Evolutionary conservation across 129 eudicot species (phyloP), one percentile per base, ranked within the genome.

Genomic region (Flaveria linearis): DNA sequence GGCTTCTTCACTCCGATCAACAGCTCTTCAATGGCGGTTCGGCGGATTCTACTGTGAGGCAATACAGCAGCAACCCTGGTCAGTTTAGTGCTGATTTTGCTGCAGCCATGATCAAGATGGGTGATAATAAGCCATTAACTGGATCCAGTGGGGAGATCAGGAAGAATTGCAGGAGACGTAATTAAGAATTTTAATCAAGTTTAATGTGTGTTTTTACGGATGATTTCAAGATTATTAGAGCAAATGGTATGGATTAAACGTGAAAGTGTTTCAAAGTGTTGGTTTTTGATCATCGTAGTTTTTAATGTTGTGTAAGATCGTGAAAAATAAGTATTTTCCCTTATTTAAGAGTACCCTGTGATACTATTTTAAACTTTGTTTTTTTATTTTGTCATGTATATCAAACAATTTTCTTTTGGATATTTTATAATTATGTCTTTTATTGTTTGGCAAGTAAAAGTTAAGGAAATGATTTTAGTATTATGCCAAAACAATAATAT

Each of bases 1-100:
- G 98, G 36, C 83, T 93, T 9, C 92, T 93, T 51, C 98, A 93
- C 82, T 93, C 98, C 1, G 98, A 93, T 52, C 98, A 93, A 75
- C 95, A 93, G 8, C 82, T 93, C 41, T 90, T 82, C 74, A 90
- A 84, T 13, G 96, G 98, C 5, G 96, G 95, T 33, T 90, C 95
- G 0, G 84, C 92, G 1, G 88, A 86, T 82, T 87, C 96, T 0
- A 80, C 81, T 1, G 98, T 93, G 4, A 85, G 86, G 30, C 65
- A 84, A 11, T 93, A 93, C 79, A 72, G 80, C 75, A 73, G 63
- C 61, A 85, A 85, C 77, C 83, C 84, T 0, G 11, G 33, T 18
- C 72, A 69, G 23, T 90, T 90, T 49, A 73, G 14, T 39, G 80
- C 92, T 3, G 95, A 93, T 83, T 93, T 93, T 65, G 92, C 73